Evolutionary conservation across 257 asterid species (phyloP).

Genomic region (Solanum chiquidenum): DNA sequence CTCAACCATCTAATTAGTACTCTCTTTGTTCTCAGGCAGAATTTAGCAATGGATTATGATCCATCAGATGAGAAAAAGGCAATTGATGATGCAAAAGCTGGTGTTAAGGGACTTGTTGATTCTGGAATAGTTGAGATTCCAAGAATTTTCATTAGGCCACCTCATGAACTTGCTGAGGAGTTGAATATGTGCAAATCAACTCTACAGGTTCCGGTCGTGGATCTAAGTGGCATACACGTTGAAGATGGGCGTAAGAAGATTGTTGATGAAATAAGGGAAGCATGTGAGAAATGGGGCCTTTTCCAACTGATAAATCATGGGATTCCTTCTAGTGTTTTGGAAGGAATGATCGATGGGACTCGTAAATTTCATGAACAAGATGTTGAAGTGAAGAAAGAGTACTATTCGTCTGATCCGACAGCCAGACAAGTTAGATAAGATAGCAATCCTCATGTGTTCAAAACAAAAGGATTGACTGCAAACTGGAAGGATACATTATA

Average conservation of each 20-base stretch:
- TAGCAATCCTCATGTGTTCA: constrained; percentile 42
- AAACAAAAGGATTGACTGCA: constrained; percentile 14
- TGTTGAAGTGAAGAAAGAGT: constrained; percentile 32
- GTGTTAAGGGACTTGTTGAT: constrained; percentile 24
- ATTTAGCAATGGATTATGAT: neutral
- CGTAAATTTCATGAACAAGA: constrained; percentile 52
- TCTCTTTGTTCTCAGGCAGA: no score
- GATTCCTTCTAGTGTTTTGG: constrained; percentile 27
- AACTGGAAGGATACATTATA: constrained; percentile 66
- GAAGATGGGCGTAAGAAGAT: constrained; percentile 10
- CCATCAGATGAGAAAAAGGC: neutral
- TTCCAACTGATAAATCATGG: constrained; percentile 65
- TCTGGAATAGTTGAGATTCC: constrained; percentile 13
- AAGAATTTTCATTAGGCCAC: constrained; percentile 20
- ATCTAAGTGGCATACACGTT: neutral
- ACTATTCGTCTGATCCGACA: constrained; percentile 13
- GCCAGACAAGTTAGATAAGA: constrained; percentile 28
- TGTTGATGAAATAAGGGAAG: constrained; percentile 15
- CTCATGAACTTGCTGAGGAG: constrained; percentile 23
- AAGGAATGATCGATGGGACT: constrained; percentile 42
- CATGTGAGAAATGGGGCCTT: constrained; percentile 50
- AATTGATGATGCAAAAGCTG: constrained; percentile 6
- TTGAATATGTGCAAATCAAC: neutral
- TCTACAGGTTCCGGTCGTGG: constrained; percentile 25
- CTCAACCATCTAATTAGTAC: no score